Percentiles rank a stretch among this genome's conserved stretches.
These are phyloP conservation scores for Hypoxylon lenormandii DNA, from an alignment of 495 filamentous ascomycete species.

Conservation along the genomic window DNA sequence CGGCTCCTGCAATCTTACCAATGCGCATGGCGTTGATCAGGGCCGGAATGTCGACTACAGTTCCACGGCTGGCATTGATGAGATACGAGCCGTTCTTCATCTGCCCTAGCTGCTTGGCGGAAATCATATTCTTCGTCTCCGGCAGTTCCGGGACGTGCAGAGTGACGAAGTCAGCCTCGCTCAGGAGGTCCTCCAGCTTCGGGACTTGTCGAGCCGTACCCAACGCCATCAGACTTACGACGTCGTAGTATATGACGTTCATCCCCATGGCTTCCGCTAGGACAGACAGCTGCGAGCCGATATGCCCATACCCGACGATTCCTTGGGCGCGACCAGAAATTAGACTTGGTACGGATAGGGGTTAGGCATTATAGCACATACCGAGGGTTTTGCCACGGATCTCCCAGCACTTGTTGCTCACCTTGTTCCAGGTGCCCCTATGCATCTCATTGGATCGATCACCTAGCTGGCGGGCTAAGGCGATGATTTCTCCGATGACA, in stretches of 20 bases:
- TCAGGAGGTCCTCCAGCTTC: conserved; percentile 79
- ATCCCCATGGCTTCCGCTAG: conserved; percentile 97
- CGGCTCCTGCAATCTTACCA: conserved; percentile 92
- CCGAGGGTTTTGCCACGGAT: conserved; percentile 96
- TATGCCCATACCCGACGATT: conserved; percentile 97
- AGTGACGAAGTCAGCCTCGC: conserved; percentile 86
- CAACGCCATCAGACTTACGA: conserved; percentile 90
- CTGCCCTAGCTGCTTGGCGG: conserved; percentile 75
- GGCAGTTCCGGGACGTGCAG: conserved; percentile 92
- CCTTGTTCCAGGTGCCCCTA: conserved; percentile 96
- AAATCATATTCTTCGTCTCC: conserved; percentile 93
- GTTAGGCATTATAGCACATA: conserved; percentile 50
- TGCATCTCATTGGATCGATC: conserved; percentile 97
- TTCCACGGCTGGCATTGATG: conserved; percentile 95
- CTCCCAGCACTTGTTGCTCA: conserved; percentile 95
- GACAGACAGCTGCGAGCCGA: conserved; percentile 95
- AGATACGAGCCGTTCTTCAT: conserved; percentile 95
- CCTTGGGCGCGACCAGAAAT: conserved; percentile 57
- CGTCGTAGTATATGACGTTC: conserved; percentile 95
- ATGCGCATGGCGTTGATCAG: conserved; percentile 87
- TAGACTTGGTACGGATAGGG: conserved; percentile 30
- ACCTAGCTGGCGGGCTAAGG: conserved; percentile 87
- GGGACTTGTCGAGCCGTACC: conserved; percentile 86
- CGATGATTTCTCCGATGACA: conserved; percentile 92
- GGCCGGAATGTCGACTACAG: conserved; percentile 92